Evolutionary conservation across 2,329 filamentous ascomycete species (phyloP).

Genomic region (Fusarium avenaceum): DNA sequence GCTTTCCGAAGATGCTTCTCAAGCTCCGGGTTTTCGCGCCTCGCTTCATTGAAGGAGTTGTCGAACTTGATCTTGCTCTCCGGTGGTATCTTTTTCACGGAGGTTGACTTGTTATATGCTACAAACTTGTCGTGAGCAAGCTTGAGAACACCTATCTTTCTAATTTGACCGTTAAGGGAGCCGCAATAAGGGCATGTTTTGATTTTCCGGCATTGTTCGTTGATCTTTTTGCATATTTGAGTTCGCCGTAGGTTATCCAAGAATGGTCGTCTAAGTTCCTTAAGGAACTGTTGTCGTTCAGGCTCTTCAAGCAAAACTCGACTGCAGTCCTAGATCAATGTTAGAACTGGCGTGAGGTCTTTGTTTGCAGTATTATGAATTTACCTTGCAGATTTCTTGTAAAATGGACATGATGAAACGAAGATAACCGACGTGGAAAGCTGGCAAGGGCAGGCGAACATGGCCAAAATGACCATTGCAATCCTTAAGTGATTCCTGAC

Average conservation of each 20-base stretch:
- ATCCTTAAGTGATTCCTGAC: slow-evolving; percentile 81
- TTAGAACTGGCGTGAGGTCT: slow-evolving; percentile 15
- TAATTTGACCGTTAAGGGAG: slow-evolving; percentile 88
- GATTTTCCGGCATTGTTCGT: slow-evolving; percentile 89
- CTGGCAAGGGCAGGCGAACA: slow-evolving; percentile 88
- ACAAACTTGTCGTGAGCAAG: slow-evolving; percentile 94
- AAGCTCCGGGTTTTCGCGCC: slow-evolving; percentile 81
- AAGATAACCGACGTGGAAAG: slow-evolving; percentile 96
- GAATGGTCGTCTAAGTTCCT: slow-evolving; percentile 81
- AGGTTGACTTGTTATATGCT: slow-evolving; percentile 88
- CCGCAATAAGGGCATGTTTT: slow-evolving; percentile 86
- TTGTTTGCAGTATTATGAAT: background rate
- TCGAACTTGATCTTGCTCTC: slow-evolving; percentile 88
- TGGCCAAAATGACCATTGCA: slow-evolving; percentile 98
- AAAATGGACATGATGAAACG: slow-evolving; percentile 93
- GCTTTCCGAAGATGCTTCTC: slow-evolving; percentile 94
- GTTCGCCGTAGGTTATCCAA: slow-evolving; percentile 89
- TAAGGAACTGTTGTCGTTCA: slow-evolving; percentile 82
- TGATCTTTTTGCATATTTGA: slow-evolving; percentile 88
- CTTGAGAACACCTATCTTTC: slow-evolving; percentile 93
- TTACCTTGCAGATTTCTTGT: slow-evolving; percentile 91
- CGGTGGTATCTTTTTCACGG: slow-evolving; percentile 85
- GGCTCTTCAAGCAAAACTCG: slow-evolving; percentile 84
- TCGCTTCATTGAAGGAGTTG: slow-evolving; percentile 84
- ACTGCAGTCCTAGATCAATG: slow-evolving; percentile 74